Percentiles rank a stretch among this genome's conserved stretches.
These are phyloP conservation scores for Picochlorum sp. DNA, from an alignment of 139 green algal genomes.

Conservation along the genomic window DNA sequence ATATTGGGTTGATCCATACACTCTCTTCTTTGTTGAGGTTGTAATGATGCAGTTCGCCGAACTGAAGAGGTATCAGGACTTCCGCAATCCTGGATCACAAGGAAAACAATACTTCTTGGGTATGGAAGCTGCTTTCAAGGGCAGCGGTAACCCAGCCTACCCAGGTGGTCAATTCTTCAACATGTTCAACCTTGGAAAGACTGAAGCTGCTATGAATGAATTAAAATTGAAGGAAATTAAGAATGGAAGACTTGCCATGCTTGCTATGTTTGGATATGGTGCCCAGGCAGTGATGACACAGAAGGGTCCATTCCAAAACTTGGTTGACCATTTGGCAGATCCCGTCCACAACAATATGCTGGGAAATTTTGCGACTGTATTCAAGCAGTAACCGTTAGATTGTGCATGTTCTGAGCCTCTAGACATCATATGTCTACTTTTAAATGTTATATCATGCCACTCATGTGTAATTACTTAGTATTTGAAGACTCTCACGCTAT, in stretches of 20 bases:
- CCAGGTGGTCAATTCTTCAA: conserved; percentile 95
- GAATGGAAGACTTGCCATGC: conserved; percentile 88
- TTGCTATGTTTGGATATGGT: conserved; percentile 57
- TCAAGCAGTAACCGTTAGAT: background rate
- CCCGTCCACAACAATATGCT: conserved; percentile 85
- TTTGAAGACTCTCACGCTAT: no score
- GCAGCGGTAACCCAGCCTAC: conserved; percentile 85
- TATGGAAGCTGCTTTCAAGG: conserved; percentile 71
- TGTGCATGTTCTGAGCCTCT: no score
- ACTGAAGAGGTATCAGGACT: conserved; percentile 76
- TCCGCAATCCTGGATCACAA: conserved; percentile 77
- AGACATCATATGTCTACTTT: no score
- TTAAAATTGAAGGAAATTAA: conserved; percentile 88
- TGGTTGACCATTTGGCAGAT: conserved; percentile 79
- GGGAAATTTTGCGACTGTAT: conserved; percentile 63
- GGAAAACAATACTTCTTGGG: conserved; percentile 94
- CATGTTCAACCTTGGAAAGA: conserved; percentile 76
- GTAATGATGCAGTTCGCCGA: conserved; percentile 94
- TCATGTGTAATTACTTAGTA: no score
- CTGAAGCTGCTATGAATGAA: conserved; percentile 60
- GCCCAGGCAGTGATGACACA: conserved; percentile 72
- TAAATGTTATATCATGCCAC: no score
- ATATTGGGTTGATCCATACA: conserved; percentile 88
- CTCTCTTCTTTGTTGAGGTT: conserved; percentile 91
- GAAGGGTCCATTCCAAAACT: conserved; percentile 82